Evolutionary conservation across 192 early-diverging fungal species (phyloP).

Genomic region (Linnemannia hyalina): DNA sequence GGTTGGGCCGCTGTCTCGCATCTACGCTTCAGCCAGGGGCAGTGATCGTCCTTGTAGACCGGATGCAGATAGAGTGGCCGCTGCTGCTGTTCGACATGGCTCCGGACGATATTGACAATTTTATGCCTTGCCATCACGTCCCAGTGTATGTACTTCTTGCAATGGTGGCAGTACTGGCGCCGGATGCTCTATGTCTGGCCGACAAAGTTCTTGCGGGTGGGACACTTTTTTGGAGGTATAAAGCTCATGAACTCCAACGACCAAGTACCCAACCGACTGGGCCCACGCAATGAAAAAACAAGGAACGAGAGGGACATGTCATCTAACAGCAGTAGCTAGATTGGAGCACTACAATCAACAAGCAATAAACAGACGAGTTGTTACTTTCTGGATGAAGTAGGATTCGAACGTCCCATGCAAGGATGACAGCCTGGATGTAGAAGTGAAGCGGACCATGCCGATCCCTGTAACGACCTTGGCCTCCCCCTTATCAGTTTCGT

Average conservation of each 20-base stretch:
- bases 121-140: constrained; percentile 12
- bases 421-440: background rate
- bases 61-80: constrained; percentile 16
- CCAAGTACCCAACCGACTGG: background rate
- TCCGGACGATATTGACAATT: constrained; percentile 1
- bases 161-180: constrained; percentile 5
- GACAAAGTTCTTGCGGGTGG: constrained; percentile 10
- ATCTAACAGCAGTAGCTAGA: too few relatives aligned
- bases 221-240: constrained; percentile 1
- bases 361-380: background rate
- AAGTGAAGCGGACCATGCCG: background rate
- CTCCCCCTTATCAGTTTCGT: background rate
- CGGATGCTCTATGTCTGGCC: constrained; percentile 7
- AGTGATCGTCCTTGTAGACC: constrained; percentile 9
- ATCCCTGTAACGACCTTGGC: background rate
- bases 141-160: constrained; percentile 3
- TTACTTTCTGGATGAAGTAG: background rate
- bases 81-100: constrained; percentile 18
- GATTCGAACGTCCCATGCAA: background rate
- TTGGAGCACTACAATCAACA: background rate
- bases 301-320: too few relatives aligned
- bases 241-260: background rate
- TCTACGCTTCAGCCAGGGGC: constrained; percentile 16
- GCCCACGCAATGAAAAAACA: constrained; percentile 6
- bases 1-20: background rate